These are phyloP conservation scores for Kingdonia uniflora DNA, from an alignment of 164 flowering plant species.

Conservation along the genomic window DNA sequence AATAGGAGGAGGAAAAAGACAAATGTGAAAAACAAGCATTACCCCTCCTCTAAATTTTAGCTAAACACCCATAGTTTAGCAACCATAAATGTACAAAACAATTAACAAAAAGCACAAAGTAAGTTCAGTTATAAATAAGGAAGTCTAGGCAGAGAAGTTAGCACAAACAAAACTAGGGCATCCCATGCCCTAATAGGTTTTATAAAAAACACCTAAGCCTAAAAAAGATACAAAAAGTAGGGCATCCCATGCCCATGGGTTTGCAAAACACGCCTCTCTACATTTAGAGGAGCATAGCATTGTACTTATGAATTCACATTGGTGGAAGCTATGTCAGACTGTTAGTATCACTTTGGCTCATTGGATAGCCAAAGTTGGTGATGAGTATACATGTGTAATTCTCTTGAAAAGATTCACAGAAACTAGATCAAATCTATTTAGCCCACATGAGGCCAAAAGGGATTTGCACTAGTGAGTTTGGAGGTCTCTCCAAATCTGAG, in stretches of 20 bases:
- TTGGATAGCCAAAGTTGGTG: conserved; percentile 20
- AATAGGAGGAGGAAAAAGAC: conserved; percentile 17
- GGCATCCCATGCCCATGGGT: too few relatives aligned
- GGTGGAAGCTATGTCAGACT: too few relatives aligned
- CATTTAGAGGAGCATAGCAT: too few relatives aligned
- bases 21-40: conserved; percentile 20
- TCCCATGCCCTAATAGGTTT: conserved; percentile 1
- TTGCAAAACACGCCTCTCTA: too few relatives aligned
- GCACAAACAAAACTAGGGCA: conserved; percentile 11
- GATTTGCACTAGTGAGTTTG: too few relatives aligned
- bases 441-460: background rate
- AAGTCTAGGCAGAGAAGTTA: too few relatives aligned
- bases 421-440: background rate
- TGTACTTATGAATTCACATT: too few relatives aligned
- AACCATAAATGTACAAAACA: conserved; percentile 34
- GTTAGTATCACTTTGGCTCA: conserved; percentile 5
- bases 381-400: conserved; percentile 12
- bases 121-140: too few relatives aligned
- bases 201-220: background rate
- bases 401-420: conserved; percentile 15
- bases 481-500: too few relatives aligned
- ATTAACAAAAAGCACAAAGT: too few relatives aligned
- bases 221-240: too few relatives aligned
- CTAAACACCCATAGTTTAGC: conserved; percentile 26
- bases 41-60: conserved; percentile 19